phyloP scores from a whole-genome alignment of 2,329 filamentous ascomycete genomes.

The Neofusicoccum cordaticola region DNA sequence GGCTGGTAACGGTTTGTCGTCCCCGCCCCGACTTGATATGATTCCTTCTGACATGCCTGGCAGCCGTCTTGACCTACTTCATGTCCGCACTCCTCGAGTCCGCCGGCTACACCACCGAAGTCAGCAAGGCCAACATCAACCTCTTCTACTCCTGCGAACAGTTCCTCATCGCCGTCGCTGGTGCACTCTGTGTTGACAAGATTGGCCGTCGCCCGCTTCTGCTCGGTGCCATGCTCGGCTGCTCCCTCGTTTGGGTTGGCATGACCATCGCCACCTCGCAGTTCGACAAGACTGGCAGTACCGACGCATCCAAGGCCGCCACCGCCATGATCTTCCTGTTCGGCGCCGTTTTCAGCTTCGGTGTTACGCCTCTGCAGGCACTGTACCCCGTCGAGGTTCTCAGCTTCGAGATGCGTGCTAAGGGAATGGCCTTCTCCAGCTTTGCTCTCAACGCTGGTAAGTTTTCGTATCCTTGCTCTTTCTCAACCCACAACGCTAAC shows the following conservation, averaged over 20 bases:
- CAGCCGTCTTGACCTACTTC: constrained; percentile 17
- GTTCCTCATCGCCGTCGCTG: constrained; percentile 33
- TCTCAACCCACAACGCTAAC: constrained; percentile 45
- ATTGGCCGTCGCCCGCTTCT: constrained; percentile 34
- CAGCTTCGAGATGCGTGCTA: constrained; percentile 47
- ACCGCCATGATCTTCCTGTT: constrained; percentile 37
- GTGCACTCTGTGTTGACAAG: constrained; percentile 33
- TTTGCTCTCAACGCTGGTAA: constrained; percentile 29
- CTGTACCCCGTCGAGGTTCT: constrained; percentile 51
- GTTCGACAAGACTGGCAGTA: constrained; percentile 3
- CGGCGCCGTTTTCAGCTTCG: constrained; percentile 32
- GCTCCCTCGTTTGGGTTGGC: constrained; percentile 28
- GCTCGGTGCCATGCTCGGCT: constrained; percentile 25
- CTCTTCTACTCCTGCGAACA: constrained; percentile 24
- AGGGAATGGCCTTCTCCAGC: constrained; percentile 32
- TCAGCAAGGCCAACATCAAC: constrained; percentile 18
- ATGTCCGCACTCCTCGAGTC: constrained; percentile 13
- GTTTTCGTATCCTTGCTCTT: neutral
- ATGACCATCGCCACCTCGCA: constrained; percentile 23
- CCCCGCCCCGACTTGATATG: no score
- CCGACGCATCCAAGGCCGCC: constrained; percentile 20
- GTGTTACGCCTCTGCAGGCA: constrained; percentile 43
- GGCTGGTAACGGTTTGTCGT: constrained; percentile 27
- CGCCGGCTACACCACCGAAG: constrained; percentile 9
- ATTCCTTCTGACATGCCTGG: neutral